phyloP scores from a whole-genome alignment of 1,139 yeast genomes.

The Yamadazyma kanchanaburiensis region DNA sequence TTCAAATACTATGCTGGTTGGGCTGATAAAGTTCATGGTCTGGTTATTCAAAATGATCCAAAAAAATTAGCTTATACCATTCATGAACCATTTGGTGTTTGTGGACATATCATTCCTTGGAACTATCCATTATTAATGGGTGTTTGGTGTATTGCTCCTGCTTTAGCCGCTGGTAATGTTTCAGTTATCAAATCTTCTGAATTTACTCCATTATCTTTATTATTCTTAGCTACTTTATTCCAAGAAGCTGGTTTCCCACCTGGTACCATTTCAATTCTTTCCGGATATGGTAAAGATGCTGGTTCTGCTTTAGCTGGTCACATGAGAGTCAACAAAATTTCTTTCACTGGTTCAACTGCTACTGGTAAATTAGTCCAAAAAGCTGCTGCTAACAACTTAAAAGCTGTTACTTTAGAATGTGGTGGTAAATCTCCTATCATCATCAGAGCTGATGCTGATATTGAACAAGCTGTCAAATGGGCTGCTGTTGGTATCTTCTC shows the following conservation, averaged over 20 bases:
- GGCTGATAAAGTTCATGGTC: constrained; percentile 78
- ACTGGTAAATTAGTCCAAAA: constrained; percentile 62
- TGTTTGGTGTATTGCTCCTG: constrained; percentile 61
- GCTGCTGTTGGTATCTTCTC: constrained; percentile 79
- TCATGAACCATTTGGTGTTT: constrained; percentile 80
- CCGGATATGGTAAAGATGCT: constrained; percentile 55
- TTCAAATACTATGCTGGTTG: constrained; percentile 78
- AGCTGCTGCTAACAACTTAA: constrained; percentile 57
- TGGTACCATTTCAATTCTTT: constrained; percentile 62
- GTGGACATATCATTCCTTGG: constrained; percentile 74
- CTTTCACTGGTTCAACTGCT: constrained; percentile 61
- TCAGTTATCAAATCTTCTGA: constrained; percentile 67
- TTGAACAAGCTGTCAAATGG: constrained; percentile 81
- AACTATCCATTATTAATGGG: constrained; percentile 60
- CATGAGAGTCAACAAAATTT: constrained; percentile 56
- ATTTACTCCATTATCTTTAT: constrained; percentile 60
- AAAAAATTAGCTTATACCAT: constrained; percentile 72
- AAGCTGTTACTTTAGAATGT: constrained; percentile 83
- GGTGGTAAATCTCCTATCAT: constrained; percentile 87
- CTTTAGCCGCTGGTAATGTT: constrained; percentile 66
- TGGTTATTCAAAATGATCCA: constrained; percentile 62
- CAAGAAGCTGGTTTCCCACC: constrained; percentile 69
- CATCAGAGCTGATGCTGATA: constrained; percentile 70
- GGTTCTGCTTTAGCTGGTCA: constrained; percentile 60
- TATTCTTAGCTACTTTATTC: constrained; percentile 51